Percentiles rank a stretch among this genome's conserved stretches.
phyloP scores from a whole-genome alignment of 768 basidiomycete species.

The Harrya chromipes region DNA sequence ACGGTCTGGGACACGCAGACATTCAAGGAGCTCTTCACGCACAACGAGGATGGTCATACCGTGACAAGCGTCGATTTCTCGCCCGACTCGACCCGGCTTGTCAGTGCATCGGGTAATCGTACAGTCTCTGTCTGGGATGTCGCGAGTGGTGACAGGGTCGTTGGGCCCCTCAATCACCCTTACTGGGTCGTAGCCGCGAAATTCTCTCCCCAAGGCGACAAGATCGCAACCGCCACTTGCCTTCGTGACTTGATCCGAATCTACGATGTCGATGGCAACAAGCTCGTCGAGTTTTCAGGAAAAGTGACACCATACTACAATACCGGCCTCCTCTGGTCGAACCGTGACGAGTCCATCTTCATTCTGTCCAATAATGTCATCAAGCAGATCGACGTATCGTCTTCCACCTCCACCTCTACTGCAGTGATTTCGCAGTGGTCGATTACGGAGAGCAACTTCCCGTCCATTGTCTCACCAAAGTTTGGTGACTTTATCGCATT shows the following conservation, averaged over 20 bases:
- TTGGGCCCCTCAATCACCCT: not conserved
- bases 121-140: constrained; percentile 6
- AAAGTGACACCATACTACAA: constrained; percentile 12
- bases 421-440: not conserved
- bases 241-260: constrained; percentile 4
- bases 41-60: constrained; percentile 3
- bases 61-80: constrained; percentile 7
- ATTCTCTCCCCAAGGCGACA: constrained; percentile 9
- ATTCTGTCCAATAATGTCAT: constrained; percentile 1
- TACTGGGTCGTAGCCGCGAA: constrained; percentile 13
- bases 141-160: not conserved
- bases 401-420: too few relatives aligned
- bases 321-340: constrained; percentile 11
- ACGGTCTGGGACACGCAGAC: constrained; percentile 5
- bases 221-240: constrained; percentile 9
- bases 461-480: constrained; percentile 9
- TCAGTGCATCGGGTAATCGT: constrained; percentile 4
- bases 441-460: constrained; percentile 1
- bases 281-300: not conserved
- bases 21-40: constrained; percentile 1
- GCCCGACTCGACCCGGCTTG: constrained; percentile 1
- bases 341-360: not conserved
- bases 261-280: constrained; percentile 4
- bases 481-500: not conserved
- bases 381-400: not conserved